phyloP scores from a whole-genome alignment of 768 basidiomycete species.

The Amanita thiersii region DNA sequence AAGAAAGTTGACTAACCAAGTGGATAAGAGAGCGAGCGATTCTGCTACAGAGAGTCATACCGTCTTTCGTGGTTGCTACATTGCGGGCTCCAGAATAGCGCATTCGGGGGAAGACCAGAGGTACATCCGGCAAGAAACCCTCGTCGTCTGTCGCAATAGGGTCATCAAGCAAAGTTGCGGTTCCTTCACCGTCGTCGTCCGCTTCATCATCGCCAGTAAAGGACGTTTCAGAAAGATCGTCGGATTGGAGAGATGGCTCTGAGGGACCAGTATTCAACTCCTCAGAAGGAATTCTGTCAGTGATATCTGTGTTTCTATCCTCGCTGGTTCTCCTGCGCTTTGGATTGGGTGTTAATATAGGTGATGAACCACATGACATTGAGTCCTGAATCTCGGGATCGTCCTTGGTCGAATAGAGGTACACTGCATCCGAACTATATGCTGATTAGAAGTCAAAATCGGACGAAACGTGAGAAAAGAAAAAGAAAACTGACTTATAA shows the following conservation, averaged over 20 bases:
- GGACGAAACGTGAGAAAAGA: conserved; percentile 1
- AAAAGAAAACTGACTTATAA: conserved; percentile 38
- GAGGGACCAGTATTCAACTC: no score
- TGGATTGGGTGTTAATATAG: conserved; percentile 21
- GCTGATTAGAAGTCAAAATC: conserved; percentile 34
- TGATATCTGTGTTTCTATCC: conserved; percentile 10
- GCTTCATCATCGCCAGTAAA: not conserved
- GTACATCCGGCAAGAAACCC: conserved; percentile 26
- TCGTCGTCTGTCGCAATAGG: conserved; percentile 18
- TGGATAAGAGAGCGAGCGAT: not conserved
- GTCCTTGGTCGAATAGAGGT: conserved; percentile 68
- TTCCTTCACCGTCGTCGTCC: conserved; percentile 22
- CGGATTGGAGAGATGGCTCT: not conserved
- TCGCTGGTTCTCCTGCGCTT: conserved; percentile 14
- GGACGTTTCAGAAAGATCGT: not conserved
- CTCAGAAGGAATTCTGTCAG: not conserved
- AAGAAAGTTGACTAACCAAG: conserved; percentile 65
- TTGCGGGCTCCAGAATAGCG: conserved; percentile 69
- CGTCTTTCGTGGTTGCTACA: conserved; percentile 81
- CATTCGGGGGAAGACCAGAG: conserved; percentile 54
- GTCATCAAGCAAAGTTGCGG: conserved; percentile 13
- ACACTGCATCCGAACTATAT: conserved; percentile 65
- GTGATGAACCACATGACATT: conserved; percentile 15
- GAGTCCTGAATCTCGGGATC: conserved; percentile 29
- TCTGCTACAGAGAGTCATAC: conserved; percentile 32